phyloP scores from a whole-genome alignment of 2,329 filamentous ascomycete species.

The Xylaria sp. region DNA sequence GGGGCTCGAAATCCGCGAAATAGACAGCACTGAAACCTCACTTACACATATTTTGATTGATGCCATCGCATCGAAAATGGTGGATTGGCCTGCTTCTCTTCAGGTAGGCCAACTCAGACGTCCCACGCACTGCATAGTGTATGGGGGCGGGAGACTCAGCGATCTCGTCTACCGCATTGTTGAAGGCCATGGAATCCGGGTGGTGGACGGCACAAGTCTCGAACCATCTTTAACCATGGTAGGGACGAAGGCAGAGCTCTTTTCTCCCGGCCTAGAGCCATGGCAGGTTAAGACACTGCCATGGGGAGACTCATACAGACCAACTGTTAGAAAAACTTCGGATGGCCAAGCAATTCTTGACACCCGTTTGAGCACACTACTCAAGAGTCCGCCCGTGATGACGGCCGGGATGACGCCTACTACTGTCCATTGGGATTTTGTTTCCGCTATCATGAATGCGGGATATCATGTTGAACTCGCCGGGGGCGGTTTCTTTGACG shows the following conservation, averaged over 20 bases:
- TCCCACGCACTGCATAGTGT: too few species aligned
- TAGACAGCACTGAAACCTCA: not conserved
- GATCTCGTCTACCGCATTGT: not conserved
- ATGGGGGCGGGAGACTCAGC: too few species aligned
- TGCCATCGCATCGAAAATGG: not conserved
- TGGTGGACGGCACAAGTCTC: not conserved
- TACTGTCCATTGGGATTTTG: constrained; percentile 89
- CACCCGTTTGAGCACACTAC: constrained; percentile 23
- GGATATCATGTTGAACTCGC: constrained; percentile 90
- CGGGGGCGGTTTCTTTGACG: constrained; percentile 86
- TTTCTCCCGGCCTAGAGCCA: not conserved
- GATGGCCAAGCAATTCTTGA: not conserved
- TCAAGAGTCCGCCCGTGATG: constrained; percentile 84
- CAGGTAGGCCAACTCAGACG: not conserved
- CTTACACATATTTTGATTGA: not conserved
- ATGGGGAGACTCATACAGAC: too few species aligned
- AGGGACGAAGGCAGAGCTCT: too few species aligned
- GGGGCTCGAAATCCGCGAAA: not conserved
- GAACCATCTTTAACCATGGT: not conserved
- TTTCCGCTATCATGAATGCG: constrained; percentile 88
- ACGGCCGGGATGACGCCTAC: constrained; percentile 93
- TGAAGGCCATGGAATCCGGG: not conserved
- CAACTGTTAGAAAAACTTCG: too few species aligned
- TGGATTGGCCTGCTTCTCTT: not conserved
- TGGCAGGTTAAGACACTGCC: not conserved